Evolutionary conservation across 2,329 filamentous ascomycete species (phyloP), one percentile per base, ranked within the genome.

Genomic region (Claviceps africana): DNA sequence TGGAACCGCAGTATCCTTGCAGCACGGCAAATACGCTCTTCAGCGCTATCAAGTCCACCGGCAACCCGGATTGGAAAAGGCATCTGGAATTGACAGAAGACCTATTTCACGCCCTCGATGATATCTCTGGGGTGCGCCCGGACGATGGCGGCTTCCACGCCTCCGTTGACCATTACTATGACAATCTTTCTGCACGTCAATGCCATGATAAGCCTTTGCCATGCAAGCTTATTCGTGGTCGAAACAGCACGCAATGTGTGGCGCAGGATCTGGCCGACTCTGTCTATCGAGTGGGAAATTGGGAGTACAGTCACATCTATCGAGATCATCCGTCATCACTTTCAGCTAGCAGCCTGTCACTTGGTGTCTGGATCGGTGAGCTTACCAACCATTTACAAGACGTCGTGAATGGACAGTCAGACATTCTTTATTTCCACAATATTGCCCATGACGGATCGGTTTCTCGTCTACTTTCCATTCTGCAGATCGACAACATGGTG

Each of bases 131-230:
- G 31, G 77, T 93, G 1, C 62, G 74, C 0, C 55, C 71, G 0
- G 66, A 65, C 35, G 76, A 82, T 54, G 61, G 63, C 0, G 82
- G 73, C 3, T 93, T 87, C 71, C 86, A 91, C 61, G 73, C 67
- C 42, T 82, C 76, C 51, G 83, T 85, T 59, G 88, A 93, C 62
- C 87, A 89, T 65, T 93, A 93, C 69, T 93, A 83, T 60, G 88
- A 93, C 64, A 93, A 89, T 61, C 75, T 93, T 1, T 88, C 85
- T 0, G 83, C 86, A 0, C 76, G 86, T 0, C 83, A 88, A 62
- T 93, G 87, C 64, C 86, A 93, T 62, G 70, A 66, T 19, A 86
- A 85, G 60, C 78, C 85, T 0, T 70, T 90, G 0, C 87, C 86
- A 0, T 91, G 86, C 68, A 79, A 76, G 56, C 64, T 76, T 7